Evolutionary conservation across 495 filamentous ascomycete species (phyloP), one percentile per base, ranked within the genome.

Genomic region (Penicillium cataractarum): DNA sequence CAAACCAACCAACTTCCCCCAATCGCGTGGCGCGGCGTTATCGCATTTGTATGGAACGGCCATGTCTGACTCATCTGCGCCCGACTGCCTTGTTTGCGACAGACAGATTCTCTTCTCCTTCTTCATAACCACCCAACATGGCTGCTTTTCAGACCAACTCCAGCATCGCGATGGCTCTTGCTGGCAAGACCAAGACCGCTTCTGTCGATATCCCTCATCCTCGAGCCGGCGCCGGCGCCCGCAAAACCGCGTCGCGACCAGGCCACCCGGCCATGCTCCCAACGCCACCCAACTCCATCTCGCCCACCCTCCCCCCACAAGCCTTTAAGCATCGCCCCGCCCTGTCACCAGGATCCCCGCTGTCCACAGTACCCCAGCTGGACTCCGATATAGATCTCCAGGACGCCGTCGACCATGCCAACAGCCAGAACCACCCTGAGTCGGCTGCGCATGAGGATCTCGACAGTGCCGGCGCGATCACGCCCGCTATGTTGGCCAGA

Each of bases 201-300:
- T 86, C 82, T 40, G 78, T 86, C 81, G 87, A 94, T 84, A 93
- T 93, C 76, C 87, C 84, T 61, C 86, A 88, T 74, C 83, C 84
- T 42, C 83, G 80, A 66, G 83, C 87, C 75, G 79, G 84, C 83
- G 79, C 87, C 75, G 79, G 84, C 82, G 78, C 84, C 75, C 80
- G 82, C 77, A 86, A 76, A 74, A 77, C 78, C 67, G 70, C 85
- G 77, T 76, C 83, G 74, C 84, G 80, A 79, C 77, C 77, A 58
- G 80, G 79, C 65, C 81, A 83, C 76, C 78, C 83, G 63, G 71
- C 70, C 57, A 80, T 84, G 76, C 87, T 97, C 67, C 93, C 89
- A 54, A 98, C 94, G 77, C 94, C 94, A 69, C 94, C 94, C 56
- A 96, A 96, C 79, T 97, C 95, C 71, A 93, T 97, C 74, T 97